Percentiles rank a stretch among this genome's conserved stretches.
Conservation (phyloP, 2,329 filamentous ascomycete genomes). For the Hymenoscyphus linearis region DNA sequence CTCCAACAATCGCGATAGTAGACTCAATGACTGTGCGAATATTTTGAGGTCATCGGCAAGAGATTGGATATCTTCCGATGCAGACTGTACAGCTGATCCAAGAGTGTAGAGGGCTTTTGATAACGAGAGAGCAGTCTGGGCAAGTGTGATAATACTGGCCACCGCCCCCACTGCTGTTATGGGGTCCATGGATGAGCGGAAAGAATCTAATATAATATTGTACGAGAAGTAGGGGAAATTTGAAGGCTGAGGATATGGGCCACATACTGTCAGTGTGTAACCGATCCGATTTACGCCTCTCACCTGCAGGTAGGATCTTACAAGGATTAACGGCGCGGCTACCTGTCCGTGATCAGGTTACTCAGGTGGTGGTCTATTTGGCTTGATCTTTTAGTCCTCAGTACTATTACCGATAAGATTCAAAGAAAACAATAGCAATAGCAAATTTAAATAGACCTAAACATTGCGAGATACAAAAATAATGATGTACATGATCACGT, state of each 20-base stretch:
- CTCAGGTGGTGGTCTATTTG: not conserved
- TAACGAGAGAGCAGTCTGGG: conserved; percentile 17
- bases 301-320: not conserved
- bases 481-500: no score
- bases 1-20: conserved; percentile 18
- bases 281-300: not conserved
- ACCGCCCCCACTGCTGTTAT: conserved; percentile 17
- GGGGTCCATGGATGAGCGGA: conserved; percentile 14
- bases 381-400: no score
- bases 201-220: not conserved
- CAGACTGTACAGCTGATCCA: conserved; percentile 15
- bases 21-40: conserved; percentile 19
- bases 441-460: no score
- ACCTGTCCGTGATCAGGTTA: no score
- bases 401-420: no score
- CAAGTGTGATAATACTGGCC: conserved; percentile 18
- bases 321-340: not conserved
- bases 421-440: no score
- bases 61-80: conserved; percentile 19
- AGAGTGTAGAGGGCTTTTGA: conserved; percentile 21
- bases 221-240: not conserved
- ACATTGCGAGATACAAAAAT: no score
- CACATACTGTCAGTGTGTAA: not conserved
- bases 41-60: conserved; percentile 16
- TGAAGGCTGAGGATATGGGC: not conserved